These are phyloP conservation scores for Fusarium haematococcum DNA, from an alignment of 2,329 filamentous ascomycete genomes.

Conservation along the genomic window DNA sequence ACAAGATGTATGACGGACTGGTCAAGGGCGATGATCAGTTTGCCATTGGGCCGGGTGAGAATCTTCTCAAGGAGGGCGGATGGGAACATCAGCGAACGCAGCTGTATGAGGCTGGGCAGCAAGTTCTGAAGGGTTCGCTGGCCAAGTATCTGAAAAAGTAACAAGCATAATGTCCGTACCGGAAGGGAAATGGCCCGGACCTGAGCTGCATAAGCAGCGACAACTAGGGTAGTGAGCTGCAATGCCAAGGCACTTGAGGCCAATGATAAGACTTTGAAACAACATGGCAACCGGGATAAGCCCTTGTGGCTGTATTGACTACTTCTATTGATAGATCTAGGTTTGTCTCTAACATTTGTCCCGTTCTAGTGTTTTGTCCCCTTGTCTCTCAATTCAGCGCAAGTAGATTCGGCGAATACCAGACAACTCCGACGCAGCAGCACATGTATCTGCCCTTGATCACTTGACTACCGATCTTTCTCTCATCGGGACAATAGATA, in stretches of 20 bases:
- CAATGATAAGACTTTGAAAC: not conserved
- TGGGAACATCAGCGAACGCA: conserved; percentile 36
- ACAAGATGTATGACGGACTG: conserved; percentile 49
- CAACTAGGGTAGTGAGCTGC: not conserved
- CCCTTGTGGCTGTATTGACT: not conserved
- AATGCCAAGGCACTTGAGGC: not conserved
- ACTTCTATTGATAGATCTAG: not conserved
- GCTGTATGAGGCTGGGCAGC: conserved; percentile 31
- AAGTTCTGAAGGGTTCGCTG: conserved; percentile 16
- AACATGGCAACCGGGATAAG: not conserved
- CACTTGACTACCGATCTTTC: not conserved
- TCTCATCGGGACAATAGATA: not conserved
- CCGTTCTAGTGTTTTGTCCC: not conserved
- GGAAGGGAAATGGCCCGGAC: not conserved
- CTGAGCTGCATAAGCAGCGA: not conserved
- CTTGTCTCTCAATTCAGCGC: not conserved
- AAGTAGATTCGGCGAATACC: not conserved
- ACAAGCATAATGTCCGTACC: not conserved
- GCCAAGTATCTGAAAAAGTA: conserved; percentile 24
- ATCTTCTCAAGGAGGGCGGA: conserved; percentile 37
- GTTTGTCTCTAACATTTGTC: not conserved
- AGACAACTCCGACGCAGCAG: not conserved
- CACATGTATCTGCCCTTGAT: not conserved
- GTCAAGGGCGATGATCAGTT: conserved; percentile 40
- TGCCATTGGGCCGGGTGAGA: conserved; percentile 38